These are phyloP conservation scores for Eruca vesicaria DNA, from an alignment of 441 rosid genomes.

Conservation along the genomic window DNA sequence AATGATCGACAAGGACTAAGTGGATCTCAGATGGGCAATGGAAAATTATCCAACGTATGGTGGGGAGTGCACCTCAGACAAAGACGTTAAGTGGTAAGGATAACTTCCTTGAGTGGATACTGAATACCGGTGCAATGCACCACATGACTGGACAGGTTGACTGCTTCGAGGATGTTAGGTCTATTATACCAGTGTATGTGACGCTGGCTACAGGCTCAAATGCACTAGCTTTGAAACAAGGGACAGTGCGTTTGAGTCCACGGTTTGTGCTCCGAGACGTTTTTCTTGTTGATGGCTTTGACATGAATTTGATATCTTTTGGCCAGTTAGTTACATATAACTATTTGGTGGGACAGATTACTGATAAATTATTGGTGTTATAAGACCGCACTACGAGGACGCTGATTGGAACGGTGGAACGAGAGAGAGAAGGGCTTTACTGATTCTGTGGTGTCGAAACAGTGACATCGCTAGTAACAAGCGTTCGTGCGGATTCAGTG, in stretches of 20 bases:
- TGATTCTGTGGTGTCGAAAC: background rate
- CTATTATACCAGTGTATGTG: background rate
- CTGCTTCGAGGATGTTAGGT: background rate
- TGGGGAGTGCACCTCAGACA: background rate
- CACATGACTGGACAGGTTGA: background rate
- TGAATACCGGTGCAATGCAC: background rate
- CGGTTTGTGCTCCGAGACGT: background rate
- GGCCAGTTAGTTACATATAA: background rate
- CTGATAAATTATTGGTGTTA: background rate
- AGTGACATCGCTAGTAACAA: background rate
- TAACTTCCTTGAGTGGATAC: background rate
- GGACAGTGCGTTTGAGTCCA: background rate
- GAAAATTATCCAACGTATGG: background rate
- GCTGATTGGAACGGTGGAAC: background rate
- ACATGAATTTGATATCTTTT: background rate
- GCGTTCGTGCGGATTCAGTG: background rate
- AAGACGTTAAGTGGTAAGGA: background rate
- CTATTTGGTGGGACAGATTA: background rate
- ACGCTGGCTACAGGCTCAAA: background rate
- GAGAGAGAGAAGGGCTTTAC: background rate
- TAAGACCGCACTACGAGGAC: background rate
- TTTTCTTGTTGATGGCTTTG: background rate
- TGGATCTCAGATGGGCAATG: background rate
- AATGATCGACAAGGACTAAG: background rate
- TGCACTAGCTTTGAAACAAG: background rate